Evolutionary conservation across 2,329 filamentous ascomycete genomes (phyloP), one percentile per base, ranked within the genome.

Genomic region (Phialophora chinensis): DNA sequence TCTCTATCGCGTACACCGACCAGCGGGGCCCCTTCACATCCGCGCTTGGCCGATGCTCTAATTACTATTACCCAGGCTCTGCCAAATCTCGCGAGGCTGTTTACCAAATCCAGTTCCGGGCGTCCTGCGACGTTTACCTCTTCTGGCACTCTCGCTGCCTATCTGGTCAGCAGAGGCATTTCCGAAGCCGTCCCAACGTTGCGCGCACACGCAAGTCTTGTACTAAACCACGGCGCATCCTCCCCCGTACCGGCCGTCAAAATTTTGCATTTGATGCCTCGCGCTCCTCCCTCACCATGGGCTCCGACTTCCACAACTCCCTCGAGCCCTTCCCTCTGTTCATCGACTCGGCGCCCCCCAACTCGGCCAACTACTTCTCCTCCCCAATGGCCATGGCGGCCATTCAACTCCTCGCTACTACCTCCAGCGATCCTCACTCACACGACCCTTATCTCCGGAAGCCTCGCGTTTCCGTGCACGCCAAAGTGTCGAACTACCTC

Each of bases 401-500:
- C 47, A 59, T 72, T n/a, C 69, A 70, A 53, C 62, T 72, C 10
- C 63, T 73, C 12, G 63, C 66, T 49, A 58, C 69, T 44, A 58
- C 69, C 23, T 65, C 65, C 14, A 65, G 50, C 29, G 65, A 63
- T 4, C 63, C 62, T 10, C 47, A 55, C 27, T 61, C 59, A 4
- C 49, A 53, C 35, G 31, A 54, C 47, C 31, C 49, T 20, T 44
- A 14, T 23, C 4, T 66, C 20, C 44, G 63, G n/a, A 66, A 66
- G 29, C 63, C 60, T 1, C 64, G 64, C 25, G 64, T 68, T 55
- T 68, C 65, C 2, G 57, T 71, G 63, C 58, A 66, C 25, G 38
- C 55, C 12, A 72, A 72, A 52, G 49, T 73, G 14, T 66, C 69
- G 2, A 70, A 69, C 31, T 68, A 73, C 42, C 85, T 98, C 73